Conservation (phyloP, 2,329 filamentous ascomycete species). For the Aspergillus ochraceus region DNA sequence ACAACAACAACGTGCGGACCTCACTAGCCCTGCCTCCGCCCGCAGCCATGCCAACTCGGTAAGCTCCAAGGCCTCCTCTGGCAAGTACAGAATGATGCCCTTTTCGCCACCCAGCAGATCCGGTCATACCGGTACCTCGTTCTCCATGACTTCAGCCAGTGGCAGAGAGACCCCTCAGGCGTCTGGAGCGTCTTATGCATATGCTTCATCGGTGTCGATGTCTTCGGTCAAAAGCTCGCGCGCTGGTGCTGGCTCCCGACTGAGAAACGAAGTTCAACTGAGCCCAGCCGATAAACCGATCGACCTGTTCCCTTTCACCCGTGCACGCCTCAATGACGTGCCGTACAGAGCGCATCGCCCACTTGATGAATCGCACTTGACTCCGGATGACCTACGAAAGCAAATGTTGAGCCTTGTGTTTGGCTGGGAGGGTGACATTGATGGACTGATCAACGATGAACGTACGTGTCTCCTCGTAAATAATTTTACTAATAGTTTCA, state of each 20-base stretch:
- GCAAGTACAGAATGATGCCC: conserved; percentile 39
- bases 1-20: conserved; percentile 62
- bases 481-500: background rate
- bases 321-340: conserved; percentile 76
- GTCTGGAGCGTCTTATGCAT: conserved; percentile 45
- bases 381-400: conserved; percentile 73
- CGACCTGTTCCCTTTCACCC: conserved; percentile 85
- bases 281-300: conserved; percentile 73
- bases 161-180: conserved; percentile 36
- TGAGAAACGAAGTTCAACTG: conserved; percentile 76
- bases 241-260: conserved; percentile 59
- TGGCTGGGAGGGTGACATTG: conserved; percentile 85
- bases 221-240: conserved; percentile 45
- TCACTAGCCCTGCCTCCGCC: conserved; percentile 67
- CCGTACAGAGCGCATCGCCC: conserved; percentile 71
- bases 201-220: conserved; percentile 48
- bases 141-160: conserved; percentile 42
- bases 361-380: conserved; percentile 60
- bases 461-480: conserved; percentile 41
- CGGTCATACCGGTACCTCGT: conserved; percentile 46
- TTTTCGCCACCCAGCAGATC: conserved; percentile 45
- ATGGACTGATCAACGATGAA: conserved; percentile 81
- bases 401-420: conserved; percentile 96
- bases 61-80: conserved; percentile 57
- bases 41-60: conserved; percentile 62